Evolutionary conservation across 192 early-diverging fungal species (phyloP), one percentile per base, ranked within the genome.

Genomic region (Mortierella antarctica): DNA sequence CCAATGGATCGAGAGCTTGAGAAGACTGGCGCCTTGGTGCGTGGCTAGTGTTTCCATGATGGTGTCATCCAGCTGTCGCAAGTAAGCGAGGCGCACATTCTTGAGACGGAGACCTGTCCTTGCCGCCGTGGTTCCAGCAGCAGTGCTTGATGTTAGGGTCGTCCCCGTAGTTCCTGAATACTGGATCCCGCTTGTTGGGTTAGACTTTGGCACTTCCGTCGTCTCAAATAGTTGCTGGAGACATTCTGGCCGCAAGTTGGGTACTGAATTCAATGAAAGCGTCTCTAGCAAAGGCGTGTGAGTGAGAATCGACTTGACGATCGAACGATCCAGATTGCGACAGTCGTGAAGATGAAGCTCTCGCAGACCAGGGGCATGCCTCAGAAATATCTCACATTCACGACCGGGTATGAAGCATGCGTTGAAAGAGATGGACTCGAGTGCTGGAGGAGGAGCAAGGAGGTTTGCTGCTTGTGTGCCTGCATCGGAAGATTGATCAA

Each of bases 321-420:
- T 20, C 5, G 50, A 53, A 14, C 39, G 39, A 6, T 45, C 48
- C 7, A 80, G 48, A 18, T 42, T n/a, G 21, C 49, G 64, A 45
- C 77, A 71, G 55, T 72, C 64, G 60, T 80, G 69, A 5, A 80
- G 8, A 48, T 42, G 31, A 3, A 80, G 65, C 21, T 80, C 77
- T 11, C 15, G n/a, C 6, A 80, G 54, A 1, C 41, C 53, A 14
- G 77, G 70, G 3, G 65, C 21, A 42, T 55, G 59, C 42, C 45
- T 46, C 31, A 80, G 46, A 41, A 80, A 42, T 60, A 46, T 57
- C 4, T 59, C 70, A 10, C 49, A 80, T n/a, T 80, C 77, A 12
- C 67, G 68, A 53, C 72, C 70, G 31, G 42, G 64, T 5, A 80
- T 57, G 1, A 21, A 14, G 20, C 77, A 80, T 18, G 69, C 62